Evolutionary conservation across 2,329 filamentous ascomycete species (phyloP), one percentile per base, ranked within the genome.

Genomic region (Xylariaceae sp.): DNA sequence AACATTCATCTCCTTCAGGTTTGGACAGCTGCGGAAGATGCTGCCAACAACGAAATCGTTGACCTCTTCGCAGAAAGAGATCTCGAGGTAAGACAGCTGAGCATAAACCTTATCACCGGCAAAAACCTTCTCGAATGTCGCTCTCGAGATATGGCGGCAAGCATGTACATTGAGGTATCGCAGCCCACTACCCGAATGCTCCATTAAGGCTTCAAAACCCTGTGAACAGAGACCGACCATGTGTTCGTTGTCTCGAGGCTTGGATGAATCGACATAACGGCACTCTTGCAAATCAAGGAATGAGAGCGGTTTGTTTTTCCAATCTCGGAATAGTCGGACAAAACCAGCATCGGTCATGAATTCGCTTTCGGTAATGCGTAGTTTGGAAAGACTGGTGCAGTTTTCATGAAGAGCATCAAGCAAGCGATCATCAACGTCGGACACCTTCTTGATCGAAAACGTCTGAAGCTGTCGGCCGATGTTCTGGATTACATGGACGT

Each of bases 161-260:
- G 89, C 90, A 12, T 91, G 85, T n/a, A 97, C 79, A 68, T 96
- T 90, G 29, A 98, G 78, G 36, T 82, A 78, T 57, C 81, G 80
- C 2, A 98, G 74, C 9, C 75, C 79, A 1, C 75, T 70, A 3
- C 91, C 90, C 0, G 92, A 96, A 70, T 97, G 94, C 0, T 78
- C 76, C 91, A 97, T 96, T 39, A 97, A 75, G 0, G 91, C 90
- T 62, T 82, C 78, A 76, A 98, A 94, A 0, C 90, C 92, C 5
- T 82, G 75, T 0, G 87, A 88, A 49, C 88, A 91, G 28, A 97
- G 80, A 1, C 93, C 94, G 40, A 94, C 76, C 21, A 82, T 80
- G 53, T 86, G 76, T 0, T 84, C 82, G 43, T 87, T 87, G 4
- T 87, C 84, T 19, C 87, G 82, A 0, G 91, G 88, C 23, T 84